Evolutionary conservation across 805 yeast genomes (phyloP).

Genomic region (Nakazawaea sp.): DNA sequence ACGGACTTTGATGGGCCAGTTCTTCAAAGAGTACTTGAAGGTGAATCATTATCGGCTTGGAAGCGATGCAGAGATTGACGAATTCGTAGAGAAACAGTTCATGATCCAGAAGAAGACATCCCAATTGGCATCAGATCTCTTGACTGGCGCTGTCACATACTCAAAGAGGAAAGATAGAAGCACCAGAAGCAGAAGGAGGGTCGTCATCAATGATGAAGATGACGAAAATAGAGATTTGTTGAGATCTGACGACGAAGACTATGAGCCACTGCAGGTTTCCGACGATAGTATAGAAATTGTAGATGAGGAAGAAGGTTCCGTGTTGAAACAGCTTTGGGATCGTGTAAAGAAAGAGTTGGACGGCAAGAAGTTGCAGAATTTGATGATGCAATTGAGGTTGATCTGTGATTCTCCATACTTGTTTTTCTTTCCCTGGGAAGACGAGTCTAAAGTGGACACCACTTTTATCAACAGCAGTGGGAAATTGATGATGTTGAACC

Average conservation of each 20-base stretch:
- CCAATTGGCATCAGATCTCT: neutral
- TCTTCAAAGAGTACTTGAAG: constrained; percentile 44
- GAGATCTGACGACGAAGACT: constrained; percentile 10
- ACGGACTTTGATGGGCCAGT: constrained; percentile 35
- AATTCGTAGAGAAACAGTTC: constrained; percentile 25
- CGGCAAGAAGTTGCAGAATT: constrained; percentile 52
- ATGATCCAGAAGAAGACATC: neutral
- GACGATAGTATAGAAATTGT: neutral
- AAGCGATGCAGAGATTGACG: constrained; percentile 26
- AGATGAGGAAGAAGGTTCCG: neutral
- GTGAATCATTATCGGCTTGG: constrained; percentile 24
- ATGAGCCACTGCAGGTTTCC: constrained; percentile 10
- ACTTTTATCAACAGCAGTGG: constrained; percentile 52
- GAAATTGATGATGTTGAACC: constrained; percentile 64
- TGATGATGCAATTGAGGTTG: constrained; percentile 78
- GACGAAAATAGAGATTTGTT: constrained; percentile 12
- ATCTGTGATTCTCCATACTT: constrained; percentile 83
- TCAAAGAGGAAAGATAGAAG: constrained; percentile 4
- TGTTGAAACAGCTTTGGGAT: constrained; percentile 17
- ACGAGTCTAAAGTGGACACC: constrained; percentile 30
- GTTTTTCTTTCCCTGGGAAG: constrained; percentile 73
- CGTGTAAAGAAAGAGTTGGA: constrained; percentile 34
- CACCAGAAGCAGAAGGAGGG: constrained; percentile 2
- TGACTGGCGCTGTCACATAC: neutral
- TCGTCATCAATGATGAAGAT: constrained; percentile 3